These are phyloP conservation scores for Chlorella sp. DNA, from an alignment of 139 green algal genomes.

Conservation along the genomic window DNA sequence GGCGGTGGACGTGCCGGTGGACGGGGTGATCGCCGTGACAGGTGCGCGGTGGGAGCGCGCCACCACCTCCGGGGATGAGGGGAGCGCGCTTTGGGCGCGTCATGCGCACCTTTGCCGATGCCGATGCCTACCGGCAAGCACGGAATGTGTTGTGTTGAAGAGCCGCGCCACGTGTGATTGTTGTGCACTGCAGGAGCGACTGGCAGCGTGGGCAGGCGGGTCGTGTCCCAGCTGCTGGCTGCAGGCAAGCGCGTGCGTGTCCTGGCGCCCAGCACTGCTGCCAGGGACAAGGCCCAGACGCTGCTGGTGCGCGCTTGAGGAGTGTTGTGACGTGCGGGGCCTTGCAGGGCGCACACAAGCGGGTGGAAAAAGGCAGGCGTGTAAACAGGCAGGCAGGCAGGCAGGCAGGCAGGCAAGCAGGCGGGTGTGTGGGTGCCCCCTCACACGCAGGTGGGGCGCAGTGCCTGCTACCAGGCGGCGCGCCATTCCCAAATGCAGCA, in stretches of 20 bases:
- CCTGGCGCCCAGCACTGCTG: constrained; percentile 66
- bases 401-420: not conserved
- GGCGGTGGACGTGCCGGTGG: constrained; percentile 6
- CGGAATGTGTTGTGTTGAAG: no score
- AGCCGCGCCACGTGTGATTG: not conserved
- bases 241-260: constrained; percentile 58
- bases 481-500: not conserved
- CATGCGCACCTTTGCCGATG: no score
- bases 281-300: constrained; percentile 52
- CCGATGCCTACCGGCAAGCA: not conserved
- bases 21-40: constrained; percentile 50
- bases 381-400: not conserved
- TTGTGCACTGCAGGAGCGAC: constrained; percentile 57
- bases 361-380: not conserved
- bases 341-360: not conserved
- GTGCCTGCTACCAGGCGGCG: not conserved
- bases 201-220: constrained; percentile 72
- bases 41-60: no score
- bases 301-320: constrained; percentile 44
- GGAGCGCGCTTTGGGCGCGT: no score
- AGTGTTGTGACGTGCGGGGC: not conserved
- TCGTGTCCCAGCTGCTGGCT: constrained; percentile 65
- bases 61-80: no score
- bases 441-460: not conserved
- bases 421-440: not conserved